These are phyloP conservation scores for Ustulina deusta DNA, from an alignment of 2,329 filamentous ascomycete species.

Conservation along the genomic window DNA sequence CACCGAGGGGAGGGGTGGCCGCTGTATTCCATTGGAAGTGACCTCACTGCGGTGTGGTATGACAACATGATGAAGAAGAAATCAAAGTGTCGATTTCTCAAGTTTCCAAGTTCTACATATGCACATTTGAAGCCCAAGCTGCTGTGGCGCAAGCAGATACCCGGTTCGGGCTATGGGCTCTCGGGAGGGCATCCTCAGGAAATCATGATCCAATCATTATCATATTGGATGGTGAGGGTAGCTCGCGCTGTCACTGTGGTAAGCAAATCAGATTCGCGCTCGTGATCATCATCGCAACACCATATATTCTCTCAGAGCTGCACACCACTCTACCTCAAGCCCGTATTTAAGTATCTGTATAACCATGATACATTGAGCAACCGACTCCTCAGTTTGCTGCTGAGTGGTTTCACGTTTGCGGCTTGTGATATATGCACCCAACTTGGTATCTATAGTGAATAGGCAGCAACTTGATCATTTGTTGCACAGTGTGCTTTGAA, in stretches of 20 bases:
- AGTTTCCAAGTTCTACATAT: too few relatives aligned
- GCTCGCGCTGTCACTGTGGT: neutral
- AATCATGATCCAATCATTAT: neutral
- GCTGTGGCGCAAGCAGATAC: neutral
- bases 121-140: neutral
- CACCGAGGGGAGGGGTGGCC: too few relatives aligned
- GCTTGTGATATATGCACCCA: neutral
- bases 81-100: too few relatives aligned
- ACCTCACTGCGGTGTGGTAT: neutral
- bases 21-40: neutral
- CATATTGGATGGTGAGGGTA: neutral
- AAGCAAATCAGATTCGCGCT: neutral
- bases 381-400: neutral
- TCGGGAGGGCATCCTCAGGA: neutral
- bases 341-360: neutral
- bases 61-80: too few relatives aligned
- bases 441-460: neutral
- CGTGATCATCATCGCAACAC: neutral
- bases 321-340: neutral
- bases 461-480: neutral
- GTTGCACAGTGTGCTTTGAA: neutral
- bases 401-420: neutral
- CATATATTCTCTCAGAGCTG: neutral
- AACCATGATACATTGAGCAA: neutral
- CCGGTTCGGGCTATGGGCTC: neutral